Evolutionary conservation across 306 rosid genomes (phyloP).

Genomic region (Abrus pulchellus): DNA sequence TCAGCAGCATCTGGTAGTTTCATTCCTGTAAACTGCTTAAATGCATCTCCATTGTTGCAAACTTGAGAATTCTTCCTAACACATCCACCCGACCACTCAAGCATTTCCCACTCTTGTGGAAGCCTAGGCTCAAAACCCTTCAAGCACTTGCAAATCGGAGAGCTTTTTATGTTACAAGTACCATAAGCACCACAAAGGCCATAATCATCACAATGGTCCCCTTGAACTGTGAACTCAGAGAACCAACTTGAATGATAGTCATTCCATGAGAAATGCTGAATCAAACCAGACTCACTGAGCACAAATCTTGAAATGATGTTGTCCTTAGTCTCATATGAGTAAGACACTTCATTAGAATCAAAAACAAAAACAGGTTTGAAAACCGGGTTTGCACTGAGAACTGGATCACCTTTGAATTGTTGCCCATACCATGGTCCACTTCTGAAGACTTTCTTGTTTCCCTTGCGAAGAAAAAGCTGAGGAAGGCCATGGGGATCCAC

Average conservation of each 20-base stretch:
- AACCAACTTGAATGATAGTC: constrained; percentile 46
- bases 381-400: constrained; percentile 48
- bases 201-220: constrained; percentile 58
- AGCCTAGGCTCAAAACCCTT: constrained; percentile 52
- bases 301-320: constrained; percentile 51
- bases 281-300: constrained; percentile 46
- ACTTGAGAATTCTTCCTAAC: constrained; percentile 23
- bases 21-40: constrained; percentile 47
- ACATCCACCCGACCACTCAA: constrained; percentile 54
- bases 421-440: constrained; percentile 64
- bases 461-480: constrained; percentile 54
- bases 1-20: constrained; percentile 57
- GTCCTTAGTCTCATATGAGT: constrained; percentile 49
- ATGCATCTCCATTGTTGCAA: constrained; percentile 49
- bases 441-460: constrained; percentile 49
- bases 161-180: constrained; percentile 32
- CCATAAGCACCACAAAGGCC: constrained; percentile 61
- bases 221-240: constrained; percentile 42
- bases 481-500: constrained; percentile 58
- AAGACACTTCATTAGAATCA: constrained; percentile 55
- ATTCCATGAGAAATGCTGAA: constrained; percentile 58
- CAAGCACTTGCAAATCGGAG: constrained; percentile 49
- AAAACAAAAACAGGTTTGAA: constrained; percentile 55
- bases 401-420: constrained; percentile 47
- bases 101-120: constrained; percentile 39